Base-by-base conservation (phyloP, 495 filamentous ascomycete genomes). In the Penicillium cinerascens region DNA sequence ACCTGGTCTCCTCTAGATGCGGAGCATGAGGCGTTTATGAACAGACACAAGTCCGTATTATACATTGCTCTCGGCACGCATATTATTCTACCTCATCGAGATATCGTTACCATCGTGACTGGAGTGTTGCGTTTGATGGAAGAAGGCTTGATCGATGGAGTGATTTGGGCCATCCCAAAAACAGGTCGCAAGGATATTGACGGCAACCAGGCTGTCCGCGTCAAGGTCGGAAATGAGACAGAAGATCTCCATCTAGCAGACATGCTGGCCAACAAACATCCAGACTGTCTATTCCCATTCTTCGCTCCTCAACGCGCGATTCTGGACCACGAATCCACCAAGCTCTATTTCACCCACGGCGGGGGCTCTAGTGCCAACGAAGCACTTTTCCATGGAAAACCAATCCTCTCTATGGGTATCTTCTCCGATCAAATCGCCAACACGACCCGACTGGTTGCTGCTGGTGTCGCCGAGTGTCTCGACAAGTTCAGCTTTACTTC, bases 51-150 rank as follows among this genome's bases (percentile, higher is more conserved):
- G 10, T 56, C 44, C 10, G 63, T 69, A 18, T 40, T 72, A 0
- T 75, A 73, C 42, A 57, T 75, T 15, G 60, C 67, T 1, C 62
- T 75, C 6, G 72, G 72, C 9, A 71, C 72, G 1, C 69, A 75
- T 44, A 57, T 75, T 38, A 63, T 66, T 29, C 43, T 75, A 1
- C 25, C 57, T 6, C 42, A 60, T 38, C 29, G 48, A 3, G 56
- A 67, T 29, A 9, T 29, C 26, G 9, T 7, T 29, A 29, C 6
- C 6, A 29, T 29, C 3, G 9, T 29, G 9, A 29, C 9, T 1
- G 26, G 26, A 4, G 26, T 29, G 6, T 7, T 29, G 4, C 26
- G 26, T 7, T 29, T 29, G 9, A 29, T 29, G 26, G 26, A 29
- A 29, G 26, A 29, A 7, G 26, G 9, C 9, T 29, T 29, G 9